Evolutionary conservation across 495 filamentous ascomycete species (phyloP).

Genomic region (Saxophila tyrrhenica): DNA sequence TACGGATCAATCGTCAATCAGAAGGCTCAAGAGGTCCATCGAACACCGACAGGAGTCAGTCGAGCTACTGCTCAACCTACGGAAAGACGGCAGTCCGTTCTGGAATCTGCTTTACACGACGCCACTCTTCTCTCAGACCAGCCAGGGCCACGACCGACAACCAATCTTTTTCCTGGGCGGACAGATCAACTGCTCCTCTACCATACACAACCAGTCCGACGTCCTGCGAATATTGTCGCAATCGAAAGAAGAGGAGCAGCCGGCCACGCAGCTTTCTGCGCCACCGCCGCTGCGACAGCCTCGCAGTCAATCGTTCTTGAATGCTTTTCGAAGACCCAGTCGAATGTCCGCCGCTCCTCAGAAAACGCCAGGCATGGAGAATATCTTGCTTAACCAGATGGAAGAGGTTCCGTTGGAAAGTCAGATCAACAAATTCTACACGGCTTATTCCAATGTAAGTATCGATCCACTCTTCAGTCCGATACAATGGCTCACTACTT

Average conservation of each 20-base stretch:
- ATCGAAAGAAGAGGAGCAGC: constrained; percentile 22
- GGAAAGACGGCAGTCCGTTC: constrained; percentile 41
- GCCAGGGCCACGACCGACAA: constrained; percentile 20
- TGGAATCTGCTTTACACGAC: constrained; percentile 45
- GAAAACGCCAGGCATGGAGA: constrained; percentile 32
- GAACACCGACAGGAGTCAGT: constrained; percentile 34
- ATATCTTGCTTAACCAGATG: constrained; percentile 28
- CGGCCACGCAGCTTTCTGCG: constrained; percentile 1
- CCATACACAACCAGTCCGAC: constrained; percentile 38
- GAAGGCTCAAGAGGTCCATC: constrained; percentile 35
- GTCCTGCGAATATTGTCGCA: constrained; percentile 38
- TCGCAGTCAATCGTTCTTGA: constrained; percentile 23
- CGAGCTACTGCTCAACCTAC: constrained; percentile 43
- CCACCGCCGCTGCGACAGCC: constrained; percentile 7
- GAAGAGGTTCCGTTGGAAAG: constrained; percentile 33
- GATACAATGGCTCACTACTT: not conserved
- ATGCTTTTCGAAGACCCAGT: constrained; percentile 25
- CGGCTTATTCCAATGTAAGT: constrained; percentile 40
- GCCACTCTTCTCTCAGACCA: constrained; percentile 36
- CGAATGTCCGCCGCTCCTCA: constrained; percentile 11
- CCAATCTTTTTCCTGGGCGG: constrained; percentile 40
- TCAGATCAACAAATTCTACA: constrained; percentile 34
- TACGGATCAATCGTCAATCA: constrained; percentile 33
- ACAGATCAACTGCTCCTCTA: constrained; percentile 46
- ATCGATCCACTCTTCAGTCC: too few relatives aligned